Evolutionary conservation across 345 rosid species (phyloP).

Genomic region (Corchorus capsularis): DNA sequence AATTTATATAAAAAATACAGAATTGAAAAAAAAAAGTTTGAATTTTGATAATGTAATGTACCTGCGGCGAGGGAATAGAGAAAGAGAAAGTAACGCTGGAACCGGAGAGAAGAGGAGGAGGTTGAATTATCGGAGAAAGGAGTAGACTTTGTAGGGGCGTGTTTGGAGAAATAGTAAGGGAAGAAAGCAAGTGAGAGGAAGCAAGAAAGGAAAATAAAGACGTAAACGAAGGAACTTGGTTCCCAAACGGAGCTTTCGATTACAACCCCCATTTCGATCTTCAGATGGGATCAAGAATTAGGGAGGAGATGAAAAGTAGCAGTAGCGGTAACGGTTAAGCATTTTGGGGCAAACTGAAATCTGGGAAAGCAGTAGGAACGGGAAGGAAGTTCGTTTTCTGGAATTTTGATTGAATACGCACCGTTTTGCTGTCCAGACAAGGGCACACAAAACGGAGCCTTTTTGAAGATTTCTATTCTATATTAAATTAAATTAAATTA

Average conservation of each 20-base stretch:
- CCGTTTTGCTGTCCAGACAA: neutral
- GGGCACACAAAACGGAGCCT: no score
- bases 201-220: slow-evolving; percentile 61
- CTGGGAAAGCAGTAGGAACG: no score
- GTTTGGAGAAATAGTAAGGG: slow-evolving; percentile 50
- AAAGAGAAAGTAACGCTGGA: slow-evolving; percentile 68
- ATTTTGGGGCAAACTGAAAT: neutral
- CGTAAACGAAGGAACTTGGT: slow-evolving; percentile 51
- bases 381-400: neutral
- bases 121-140: slow-evolving; percentile 49
- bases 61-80: slow-evolving; percentile 82
- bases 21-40: neutral
- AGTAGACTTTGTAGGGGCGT: slow-evolving; percentile 28
- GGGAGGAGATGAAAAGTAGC: neutral
- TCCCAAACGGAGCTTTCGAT: slow-evolving; percentile 78
- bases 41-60: neutral
- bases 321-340: no score
- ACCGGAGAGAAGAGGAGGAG: slow-evolving; percentile 52
- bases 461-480: no score
- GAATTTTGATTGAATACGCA: no score
- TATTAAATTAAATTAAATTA: no score
- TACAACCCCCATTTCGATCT: slow-evolving; percentile 58
- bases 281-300: neutral
- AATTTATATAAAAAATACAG: neutral
- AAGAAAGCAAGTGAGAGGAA: slow-evolving; percentile 53